Base-by-base conservation (phyloP, 148 eudicot genomes). In the Spergularia bocconei region DNA sequence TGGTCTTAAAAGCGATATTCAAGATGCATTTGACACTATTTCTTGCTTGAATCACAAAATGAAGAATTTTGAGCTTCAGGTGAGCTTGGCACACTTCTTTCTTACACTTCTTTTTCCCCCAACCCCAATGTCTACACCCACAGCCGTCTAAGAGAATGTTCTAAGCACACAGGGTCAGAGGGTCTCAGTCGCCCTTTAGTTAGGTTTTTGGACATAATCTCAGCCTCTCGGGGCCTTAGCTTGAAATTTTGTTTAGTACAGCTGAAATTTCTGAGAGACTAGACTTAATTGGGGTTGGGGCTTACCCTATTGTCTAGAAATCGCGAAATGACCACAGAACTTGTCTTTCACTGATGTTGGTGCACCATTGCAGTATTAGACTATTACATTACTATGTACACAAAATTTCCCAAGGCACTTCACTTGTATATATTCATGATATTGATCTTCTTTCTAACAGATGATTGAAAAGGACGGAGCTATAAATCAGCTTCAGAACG, bases 41-140 rank as follows among this genome's bases (percentile, higher is more conserved):
- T 81, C 83, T 52, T 77, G 83, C 66, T 62, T 72, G 16, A 81
- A 77, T 72, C 83, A 81, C 62, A 77, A 73, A 71, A 67, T 81
- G 83, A 81, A 81, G 80, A 81, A 67, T 77, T 79, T 77, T 3
- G 83, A 81, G 64, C 83, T 81, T 72, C 74, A 81, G 83, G 83
- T 81, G 41, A 80, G 55, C 60, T 64, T 56, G 51, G 23, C 55
- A 29, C 60, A 65, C 21, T 14, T 25, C 38, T 36, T 25, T 23
- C 15, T 41, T 10, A 14, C 19, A 0, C n/a, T 16, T 50, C 6
- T 63, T 63, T 7, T 62, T 62, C 38, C 38, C 64, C 29, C 21
- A 36, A 25, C 29, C 5, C 59, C 59, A 29, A 29, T 29, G 36
- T 29, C 36, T 29, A 1, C 36, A 29, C 36, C 36, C 36, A 29